Conservation (phyloP, 176 grass and related monocot genomes). For the Eragrostis nindensis region DNA sequence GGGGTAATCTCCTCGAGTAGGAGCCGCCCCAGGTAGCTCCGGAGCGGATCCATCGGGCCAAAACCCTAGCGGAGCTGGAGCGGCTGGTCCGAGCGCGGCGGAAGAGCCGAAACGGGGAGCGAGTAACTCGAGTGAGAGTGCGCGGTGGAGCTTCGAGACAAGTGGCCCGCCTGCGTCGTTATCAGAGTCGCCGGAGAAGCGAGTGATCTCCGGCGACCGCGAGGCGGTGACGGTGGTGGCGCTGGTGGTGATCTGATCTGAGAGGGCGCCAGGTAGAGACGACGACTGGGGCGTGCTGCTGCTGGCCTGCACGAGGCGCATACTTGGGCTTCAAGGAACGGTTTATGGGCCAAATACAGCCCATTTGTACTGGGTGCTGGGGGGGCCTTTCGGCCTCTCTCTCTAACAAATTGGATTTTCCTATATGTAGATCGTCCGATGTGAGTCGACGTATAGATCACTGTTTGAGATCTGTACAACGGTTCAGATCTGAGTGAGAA, state of each 20-base stretch:
- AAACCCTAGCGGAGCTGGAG: slow-evolving; percentile 47
- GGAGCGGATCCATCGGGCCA: slow-evolving; percentile 80
- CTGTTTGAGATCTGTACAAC: too few relatives aligned
- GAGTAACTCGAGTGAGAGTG: not conserved
- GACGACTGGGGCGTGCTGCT: slow-evolving; percentile 20
- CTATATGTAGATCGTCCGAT: too few relatives aligned
- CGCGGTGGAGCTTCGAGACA: not conserved
- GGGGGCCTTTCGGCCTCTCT: too few relatives aligned
- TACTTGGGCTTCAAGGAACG: slow-evolving; percentile 15
- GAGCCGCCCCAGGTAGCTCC: slow-evolving; percentile 82
- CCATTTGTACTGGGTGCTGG: too few relatives aligned
- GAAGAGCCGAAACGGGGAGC: slow-evolving; percentile 12
- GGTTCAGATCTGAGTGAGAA: too few relatives aligned
- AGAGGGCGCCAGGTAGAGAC: slow-evolving; percentile 42
- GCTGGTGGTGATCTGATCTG: slow-evolving; percentile 58
- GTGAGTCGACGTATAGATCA: too few relatives aligned
- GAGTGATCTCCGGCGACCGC: slow-evolving; percentile 37
- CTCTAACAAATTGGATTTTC: too few relatives aligned
- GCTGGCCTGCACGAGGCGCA: not conserved
- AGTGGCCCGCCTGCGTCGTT: not conserved
- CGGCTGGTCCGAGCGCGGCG: not conserved
- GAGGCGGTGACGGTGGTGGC: slow-evolving; percentile 29
- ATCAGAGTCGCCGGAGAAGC: not conserved
- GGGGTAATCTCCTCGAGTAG: slow-evolving; percentile 93
- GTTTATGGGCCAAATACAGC: not conserved